Percentiles rank a stretch among this genome's conserved stretches.
Conservation (phyloP, 768 basidiomycete species). For the Chalciporus pseudorubinellus region DNA sequence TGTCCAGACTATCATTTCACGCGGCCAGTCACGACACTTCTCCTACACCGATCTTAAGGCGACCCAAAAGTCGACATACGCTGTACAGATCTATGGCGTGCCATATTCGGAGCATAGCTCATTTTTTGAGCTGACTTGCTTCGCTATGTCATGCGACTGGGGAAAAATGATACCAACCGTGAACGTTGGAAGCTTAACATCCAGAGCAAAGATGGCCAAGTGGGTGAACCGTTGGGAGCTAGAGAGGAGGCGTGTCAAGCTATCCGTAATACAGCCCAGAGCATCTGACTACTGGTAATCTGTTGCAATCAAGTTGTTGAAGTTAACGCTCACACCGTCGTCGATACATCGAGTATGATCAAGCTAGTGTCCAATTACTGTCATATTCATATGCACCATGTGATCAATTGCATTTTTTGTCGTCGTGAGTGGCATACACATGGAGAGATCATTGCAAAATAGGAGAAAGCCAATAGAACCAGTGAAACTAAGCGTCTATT, state of each 20-base stretch:
- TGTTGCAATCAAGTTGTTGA: background rate
- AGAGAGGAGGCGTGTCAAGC: constrained; percentile 61
- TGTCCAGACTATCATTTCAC: constrained; percentile 65
- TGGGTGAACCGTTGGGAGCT: constrained; percentile 91
- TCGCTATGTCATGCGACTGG: constrained; percentile 86
- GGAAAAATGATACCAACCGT: constrained; percentile 93
- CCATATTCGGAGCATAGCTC: constrained; percentile 96
- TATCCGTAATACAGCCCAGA: constrained; percentile 36
- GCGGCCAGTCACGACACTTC: constrained; percentile 65
- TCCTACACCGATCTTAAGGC: constrained; percentile 65
- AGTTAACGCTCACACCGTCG: background rate
- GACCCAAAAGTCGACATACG: constrained; percentile 66
- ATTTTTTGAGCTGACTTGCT: constrained; percentile 94
- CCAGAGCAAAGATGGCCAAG: constrained; percentile 79
- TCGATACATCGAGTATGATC: background rate
- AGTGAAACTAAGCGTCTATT: constrained; percentile 40
- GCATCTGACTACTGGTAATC: constrained; percentile 47
- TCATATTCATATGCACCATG: constrained; percentile 16
- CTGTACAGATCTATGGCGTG: constrained; percentile 74
- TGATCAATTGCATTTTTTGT: constrained; percentile 19
- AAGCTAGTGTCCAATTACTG: constrained; percentile 2
- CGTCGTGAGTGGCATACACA: constrained; percentile 15
- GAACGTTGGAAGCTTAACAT: constrained; percentile 71
- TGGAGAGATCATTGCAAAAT: constrained; percentile 8
- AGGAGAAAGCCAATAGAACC: constrained; percentile 3